These are phyloP conservation scores for Apiospora phragmitis DNA, from an alignment of 2,329 filamentous ascomycete genomes.

Conservation along the genomic window DNA sequence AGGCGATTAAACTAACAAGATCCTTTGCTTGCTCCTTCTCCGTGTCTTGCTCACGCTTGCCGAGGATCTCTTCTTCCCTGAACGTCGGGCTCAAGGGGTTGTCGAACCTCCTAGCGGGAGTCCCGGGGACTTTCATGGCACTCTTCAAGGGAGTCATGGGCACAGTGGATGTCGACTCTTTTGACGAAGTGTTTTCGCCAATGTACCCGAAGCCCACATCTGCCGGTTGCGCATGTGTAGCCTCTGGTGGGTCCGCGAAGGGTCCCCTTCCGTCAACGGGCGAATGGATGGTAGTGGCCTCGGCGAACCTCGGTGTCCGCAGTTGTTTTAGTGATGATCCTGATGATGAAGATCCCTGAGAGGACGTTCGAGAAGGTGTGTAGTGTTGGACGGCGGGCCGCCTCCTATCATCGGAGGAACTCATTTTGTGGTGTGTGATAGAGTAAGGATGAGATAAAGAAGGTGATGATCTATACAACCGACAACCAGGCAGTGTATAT, in stretches of 20 bases:
- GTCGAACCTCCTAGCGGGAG: slow-evolving; percentile 68
- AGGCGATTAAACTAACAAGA: slow-evolving; percentile 63
- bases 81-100: slow-evolving; percentile 92
- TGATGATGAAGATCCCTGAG: slow-evolving; percentile 53
- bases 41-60: slow-evolving; percentile 78
- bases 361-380: slow-evolving; percentile 48
- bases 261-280: slow-evolving; percentile 65
- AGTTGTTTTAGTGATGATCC: slow-evolving; percentile 64
- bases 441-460: slow-evolving; percentile 25
- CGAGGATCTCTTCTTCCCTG: slow-evolving; percentile 79
- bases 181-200: slow-evolving; percentile 49
- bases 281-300: slow-evolving; percentile 78
- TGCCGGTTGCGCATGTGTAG: slow-evolving; percentile 69
- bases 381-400: slow-evolving; percentile 58
- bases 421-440: slow-evolving; percentile 21
- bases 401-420: slow-evolving; percentile 52
- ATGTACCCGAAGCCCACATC: slow-evolving; percentile 96
- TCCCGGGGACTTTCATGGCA: slow-evolving; percentile 84
- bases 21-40: slow-evolving; percentile 88
- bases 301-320: slow-evolving; percentile 76
- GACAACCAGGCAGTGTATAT: slow-evolving; percentile 27
- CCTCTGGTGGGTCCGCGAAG: slow-evolving; percentile 58
- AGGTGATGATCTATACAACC: slow-evolving; percentile 34
- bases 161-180: slow-evolving; percentile 58
- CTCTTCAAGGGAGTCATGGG: slow-evolving; percentile 81